Percentiles rank a stretch among this genome's conserved stretches.
These are phyloP conservation scores for Tagetes erecta DNA, from an alignment of 129 eudicot genomes.

Conservation along the genomic window DNA sequence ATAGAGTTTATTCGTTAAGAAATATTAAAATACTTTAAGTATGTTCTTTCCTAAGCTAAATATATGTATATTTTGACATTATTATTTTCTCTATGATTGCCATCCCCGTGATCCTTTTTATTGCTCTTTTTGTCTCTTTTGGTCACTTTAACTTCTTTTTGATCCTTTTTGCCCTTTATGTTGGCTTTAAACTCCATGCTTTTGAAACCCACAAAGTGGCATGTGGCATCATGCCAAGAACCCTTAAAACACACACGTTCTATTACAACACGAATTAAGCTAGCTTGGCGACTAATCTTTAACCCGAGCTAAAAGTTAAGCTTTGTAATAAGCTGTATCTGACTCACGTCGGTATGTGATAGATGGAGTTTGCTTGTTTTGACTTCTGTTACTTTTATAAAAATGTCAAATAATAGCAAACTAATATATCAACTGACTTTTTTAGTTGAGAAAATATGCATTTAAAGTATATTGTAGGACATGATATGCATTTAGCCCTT, in stretches of 20 bases:
- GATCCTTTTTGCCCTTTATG: conserved; percentile 20
- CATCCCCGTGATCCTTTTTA: conserved; percentile 10
- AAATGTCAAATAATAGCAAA: too few species aligned
- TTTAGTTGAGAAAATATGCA: too few species aligned
- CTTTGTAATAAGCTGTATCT: background rate
- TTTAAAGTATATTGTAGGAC: too few species aligned
- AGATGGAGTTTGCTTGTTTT: background rate
- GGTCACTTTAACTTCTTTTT: conserved; percentile 10
- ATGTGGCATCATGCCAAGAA: conserved; percentile 21
- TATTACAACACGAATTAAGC: background rate
- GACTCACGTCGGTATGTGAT: background rate
- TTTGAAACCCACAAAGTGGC: conserved; percentile 9
- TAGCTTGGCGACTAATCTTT: background rate
- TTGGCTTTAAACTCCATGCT: conserved; percentile 32
- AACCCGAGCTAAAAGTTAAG: background rate
- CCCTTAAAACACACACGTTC: background rate
- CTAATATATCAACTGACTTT: too few species aligned
- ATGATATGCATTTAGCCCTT: too few species aligned
- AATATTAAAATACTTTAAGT: too few species aligned
- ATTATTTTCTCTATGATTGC: background rate
- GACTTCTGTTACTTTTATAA: too few species aligned
- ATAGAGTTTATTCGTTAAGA: too few species aligned
- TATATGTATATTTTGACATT: background rate
- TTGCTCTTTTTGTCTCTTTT: conserved; percentile 25
- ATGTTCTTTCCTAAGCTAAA: too few species aligned